Conservation (phyloP, 805 yeast species). For the Candida caryicola region DNA sequence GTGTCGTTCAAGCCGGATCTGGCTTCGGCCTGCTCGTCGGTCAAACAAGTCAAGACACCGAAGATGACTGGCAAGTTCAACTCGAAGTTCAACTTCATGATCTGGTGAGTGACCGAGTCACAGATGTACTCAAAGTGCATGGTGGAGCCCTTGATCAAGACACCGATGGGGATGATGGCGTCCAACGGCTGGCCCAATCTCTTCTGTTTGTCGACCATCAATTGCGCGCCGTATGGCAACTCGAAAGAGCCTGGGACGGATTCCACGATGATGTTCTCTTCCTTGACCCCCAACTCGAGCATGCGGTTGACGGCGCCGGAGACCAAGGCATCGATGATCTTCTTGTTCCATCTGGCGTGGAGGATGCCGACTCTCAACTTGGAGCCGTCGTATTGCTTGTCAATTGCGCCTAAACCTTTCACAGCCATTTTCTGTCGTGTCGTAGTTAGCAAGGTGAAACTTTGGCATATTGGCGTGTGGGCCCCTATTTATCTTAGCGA, state of each 20-base stretch:
- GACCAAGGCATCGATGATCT: slow-evolving; percentile 75
- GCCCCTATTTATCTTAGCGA: too few relatives aligned
- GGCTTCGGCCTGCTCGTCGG: slow-evolving; percentile 89
- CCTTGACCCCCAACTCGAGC: slow-evolving; percentile 62
- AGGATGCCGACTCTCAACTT: slow-evolving; percentile 75
- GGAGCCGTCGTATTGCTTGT: slow-evolving; percentile 66
- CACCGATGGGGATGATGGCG: slow-evolving; percentile 92
- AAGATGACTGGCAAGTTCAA: slow-evolving; percentile 79
- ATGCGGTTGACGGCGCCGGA: slow-evolving; percentile 69
- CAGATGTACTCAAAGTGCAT: slow-evolving; percentile 98
- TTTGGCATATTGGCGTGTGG: too few relatives aligned
- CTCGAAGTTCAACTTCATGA: slow-evolving; percentile 77
- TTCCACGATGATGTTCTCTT: slow-evolving; percentile 74
- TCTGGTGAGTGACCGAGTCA: slow-evolving; percentile 79
- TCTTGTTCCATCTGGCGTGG: slow-evolving; percentile 93
- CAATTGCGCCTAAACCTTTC: slow-evolving; percentile 75
- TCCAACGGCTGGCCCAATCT: slow-evolving; percentile 54
- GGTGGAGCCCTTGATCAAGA: slow-evolving; percentile 91
- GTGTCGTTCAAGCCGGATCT: slow-evolving; percentile 80
- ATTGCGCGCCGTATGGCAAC: slow-evolving; percentile 77
- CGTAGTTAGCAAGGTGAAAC: too few relatives aligned
- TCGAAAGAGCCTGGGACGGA: slow-evolving; percentile 95
- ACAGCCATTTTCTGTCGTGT: slow-evolving; percentile 74
- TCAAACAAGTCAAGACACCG: slow-evolving; percentile 89
- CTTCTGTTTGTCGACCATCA: slow-evolving; percentile 45